A percentile compares a stretch with the other conserved stretches of the same genome.
phyloP scores from a whole-genome alignment of 768 basidiomycete genomes.

The Mycena floridula region DNA sequence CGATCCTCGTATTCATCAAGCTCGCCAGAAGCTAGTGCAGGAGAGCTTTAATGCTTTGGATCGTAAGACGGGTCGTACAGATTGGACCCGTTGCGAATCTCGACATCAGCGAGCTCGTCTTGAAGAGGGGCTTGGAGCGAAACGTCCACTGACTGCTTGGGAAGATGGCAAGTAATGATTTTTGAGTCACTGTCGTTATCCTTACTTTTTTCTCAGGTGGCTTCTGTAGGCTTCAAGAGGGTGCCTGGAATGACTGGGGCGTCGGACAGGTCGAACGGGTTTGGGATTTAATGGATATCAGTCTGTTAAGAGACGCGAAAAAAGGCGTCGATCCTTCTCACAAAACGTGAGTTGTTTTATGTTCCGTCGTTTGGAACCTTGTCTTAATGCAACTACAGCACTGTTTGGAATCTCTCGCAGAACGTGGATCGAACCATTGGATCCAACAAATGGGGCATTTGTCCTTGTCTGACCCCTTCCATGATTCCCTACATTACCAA shows the following conservation, averaged over 20 bases:
- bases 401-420: constrained; percentile 95
- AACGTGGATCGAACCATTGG: constrained; percentile 92
- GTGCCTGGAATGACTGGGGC: constrained; percentile 93
- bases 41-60: constrained; percentile 61
- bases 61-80: constrained; percentile 66
- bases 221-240: constrained; percentile 79
- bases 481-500: constrained; percentile 97
- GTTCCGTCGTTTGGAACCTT: constrained; percentile 6
- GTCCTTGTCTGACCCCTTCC: constrained; percentile 88
- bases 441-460: constrained; percentile 75
- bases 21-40: constrained; percentile 76
- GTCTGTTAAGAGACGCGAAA: constrained; percentile 71
- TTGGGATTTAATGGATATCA: constrained; percentile 94
- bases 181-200: constrained; percentile 1
- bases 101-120: constrained; percentile 84
- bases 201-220: constrained; percentile 43
- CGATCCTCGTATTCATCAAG: constrained; percentile 87
- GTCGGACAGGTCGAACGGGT: constrained; percentile 90
- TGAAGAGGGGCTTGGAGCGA: constrained; percentile 76
- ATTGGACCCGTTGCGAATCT: constrained; percentile 91
- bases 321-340: constrained; percentile 80
- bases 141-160: constrained; percentile 89
- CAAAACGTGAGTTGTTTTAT: constrained; percentile 62
- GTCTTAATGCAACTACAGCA: constrained; percentile 31
- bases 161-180: constrained; percentile 70